Base-by-base conservation (phyloP, 2,329 filamentous ascomycete genomes). In the Ophiosphaerella korrae region DNA sequence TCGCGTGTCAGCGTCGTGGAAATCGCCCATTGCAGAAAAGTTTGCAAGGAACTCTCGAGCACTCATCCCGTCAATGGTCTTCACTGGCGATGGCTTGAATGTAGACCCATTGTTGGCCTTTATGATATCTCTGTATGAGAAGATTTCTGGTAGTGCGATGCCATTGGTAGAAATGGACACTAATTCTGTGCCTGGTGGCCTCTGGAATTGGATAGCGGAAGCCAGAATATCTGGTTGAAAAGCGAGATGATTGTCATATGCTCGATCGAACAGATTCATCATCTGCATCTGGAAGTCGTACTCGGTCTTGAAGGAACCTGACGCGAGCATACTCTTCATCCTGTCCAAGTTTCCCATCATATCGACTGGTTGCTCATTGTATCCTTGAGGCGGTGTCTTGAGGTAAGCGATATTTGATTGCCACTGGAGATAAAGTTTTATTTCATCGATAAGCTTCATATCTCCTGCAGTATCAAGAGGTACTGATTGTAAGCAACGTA, bases 271-370 rank as follows among this genome's bases (percentile, higher is more conserved):
- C 0, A 76, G 59, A 14, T 56, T 59, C 48, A 62, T 65, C 44
- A 77, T 58, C 26, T 70, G 65, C 40, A 66, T 45, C 52, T 78
- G 74, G 26, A 77, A 74, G 3, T 75, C 74, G 43, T 76, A 77
- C 42, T 77, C 75, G 18, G 60, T 74, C 12, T 53, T 55, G 58
- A 75, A 77, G 0, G 50, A 56, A 12, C 60, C 65, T 13, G 58
- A 50, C 0, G 63, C 26, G 1, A 77, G 52, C 37, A 67, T 64
- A 13, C 60, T 63, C 42, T 64, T 55, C 50, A 77, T 71, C 2
- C 52, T 57, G 3, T 75, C 66, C 34, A 77, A 59, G 13, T 72
- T 68, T 11, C 61, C 70, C 34, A 75, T 55, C 3, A 78, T 48
- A 48, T 78, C 75, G 8, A 76, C 64, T 0, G 71, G 62, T 33